Conservation (phyloP, 306 rosid species). For the Oxytropis ochrocephala region DNA sequence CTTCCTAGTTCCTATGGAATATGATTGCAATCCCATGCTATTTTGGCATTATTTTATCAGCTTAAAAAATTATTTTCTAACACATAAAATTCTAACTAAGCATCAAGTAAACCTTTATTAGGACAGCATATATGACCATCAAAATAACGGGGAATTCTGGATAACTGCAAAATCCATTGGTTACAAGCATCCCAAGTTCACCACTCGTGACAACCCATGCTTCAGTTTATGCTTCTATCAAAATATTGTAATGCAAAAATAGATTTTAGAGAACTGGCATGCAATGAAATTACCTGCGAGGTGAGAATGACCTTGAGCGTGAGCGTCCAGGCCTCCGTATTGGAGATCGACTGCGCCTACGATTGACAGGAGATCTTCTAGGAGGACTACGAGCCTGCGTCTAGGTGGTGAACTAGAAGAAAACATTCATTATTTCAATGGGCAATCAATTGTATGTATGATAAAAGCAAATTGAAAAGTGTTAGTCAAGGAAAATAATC, state of each 20-base stretch:
- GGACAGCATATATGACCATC: background rate
- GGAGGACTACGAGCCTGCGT: constrained; percentile 89
- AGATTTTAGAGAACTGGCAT: background rate
- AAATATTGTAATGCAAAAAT: background rate
- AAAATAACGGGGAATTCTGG: background rate
- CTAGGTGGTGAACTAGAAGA: constrained; percentile 71
- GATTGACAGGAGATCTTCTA: constrained; percentile 83
- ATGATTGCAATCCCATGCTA: background rate
- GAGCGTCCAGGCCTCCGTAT: constrained; percentile 75
- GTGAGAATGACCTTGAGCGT: constrained; percentile 82
- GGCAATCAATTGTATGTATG: background rate
- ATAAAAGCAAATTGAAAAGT: background rate
- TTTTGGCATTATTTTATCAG: background rate
- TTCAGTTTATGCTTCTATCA: background rate
- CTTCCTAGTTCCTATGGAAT: background rate
- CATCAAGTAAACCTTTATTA: background rate
- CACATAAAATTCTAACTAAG: background rate
- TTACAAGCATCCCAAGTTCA: background rate
- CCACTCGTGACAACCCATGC: background rate
- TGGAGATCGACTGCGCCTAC: constrained; percentile 90
- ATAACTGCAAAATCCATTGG: background rate
- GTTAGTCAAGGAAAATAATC: background rate
- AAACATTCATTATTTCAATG: constrained; percentile 12
- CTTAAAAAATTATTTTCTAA: background rate
- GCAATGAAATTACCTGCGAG: constrained; percentile 60